A percentile compares a stretch with the other conserved stretches of the same genome.
These are phyloP conservation scores for Claviceps sp. DNA, from an alignment of 2,329 filamentous ascomycete species.

Conservation along the genomic window DNA sequence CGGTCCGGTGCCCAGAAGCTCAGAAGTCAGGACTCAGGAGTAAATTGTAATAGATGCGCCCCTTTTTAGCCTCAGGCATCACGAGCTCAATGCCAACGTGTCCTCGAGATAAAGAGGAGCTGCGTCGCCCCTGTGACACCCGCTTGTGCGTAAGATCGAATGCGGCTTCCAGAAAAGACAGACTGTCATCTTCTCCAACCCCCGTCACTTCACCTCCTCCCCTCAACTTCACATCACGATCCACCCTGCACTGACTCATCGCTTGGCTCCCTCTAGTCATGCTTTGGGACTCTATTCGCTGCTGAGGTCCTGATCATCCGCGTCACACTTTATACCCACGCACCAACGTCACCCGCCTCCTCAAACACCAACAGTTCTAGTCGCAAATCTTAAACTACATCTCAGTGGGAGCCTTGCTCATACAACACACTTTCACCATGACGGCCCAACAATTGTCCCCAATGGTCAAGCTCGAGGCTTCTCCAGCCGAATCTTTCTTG, in stretches of 20 bases:
- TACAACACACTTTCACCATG: constrained; percentile 16
- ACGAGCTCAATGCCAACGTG: constrained; percentile 15
- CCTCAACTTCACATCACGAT: constrained; percentile 11
- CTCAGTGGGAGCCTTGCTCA: neutral
- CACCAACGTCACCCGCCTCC: constrained; percentile 2
- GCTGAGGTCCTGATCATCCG: constrained; percentile 8
- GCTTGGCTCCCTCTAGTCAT: constrained; percentile 12
- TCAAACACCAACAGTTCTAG: neutral
- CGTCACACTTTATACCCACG: neutral
- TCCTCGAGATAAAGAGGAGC: constrained; percentile 13
- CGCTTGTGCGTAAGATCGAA: neutral
- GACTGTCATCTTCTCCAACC: constrained; percentile 6
- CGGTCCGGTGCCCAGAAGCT: too few relatives aligned
- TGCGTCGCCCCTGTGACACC: neutral
- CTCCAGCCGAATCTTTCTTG: constrained; percentile 40
- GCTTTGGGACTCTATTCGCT: constrained; percentile 7
- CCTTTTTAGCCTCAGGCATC: constrained; percentile 19
- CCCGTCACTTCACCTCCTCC: constrained; percentile 4
- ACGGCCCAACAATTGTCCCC: constrained; percentile 27
- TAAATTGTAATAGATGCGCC: neutral
- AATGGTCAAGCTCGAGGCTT: constrained; percentile 38
- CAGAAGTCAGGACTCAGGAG: too few relatives aligned
- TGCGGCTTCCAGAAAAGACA: neutral
- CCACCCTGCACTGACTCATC: constrained; percentile 11
- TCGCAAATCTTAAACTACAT: neutral